These are phyloP conservation scores for Stenocarpella maydis DNA, from an alignment of 2,329 filamentous ascomycete species.

Conservation along the genomic window DNA sequence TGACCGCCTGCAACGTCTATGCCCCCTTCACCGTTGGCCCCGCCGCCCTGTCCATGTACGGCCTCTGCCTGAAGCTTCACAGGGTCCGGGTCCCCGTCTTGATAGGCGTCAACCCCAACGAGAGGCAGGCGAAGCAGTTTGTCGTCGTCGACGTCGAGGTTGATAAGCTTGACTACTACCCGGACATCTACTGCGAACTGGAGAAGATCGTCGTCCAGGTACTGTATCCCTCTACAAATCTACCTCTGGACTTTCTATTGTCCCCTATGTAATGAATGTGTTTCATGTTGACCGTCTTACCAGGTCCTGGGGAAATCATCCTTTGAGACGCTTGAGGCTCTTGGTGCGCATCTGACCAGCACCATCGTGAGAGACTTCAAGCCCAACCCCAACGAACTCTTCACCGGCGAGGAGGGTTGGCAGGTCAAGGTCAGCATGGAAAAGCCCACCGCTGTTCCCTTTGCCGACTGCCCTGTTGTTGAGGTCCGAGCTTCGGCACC, in stretches of 20 bases:
- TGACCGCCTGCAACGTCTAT: constrained; percentile 57
- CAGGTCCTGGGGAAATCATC: constrained; percentile 64
- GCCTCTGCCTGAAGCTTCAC: constrained; percentile 57
- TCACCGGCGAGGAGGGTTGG: constrained; percentile 51
- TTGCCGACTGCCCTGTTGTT: constrained; percentile 75
- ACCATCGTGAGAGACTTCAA: constrained; percentile 55
- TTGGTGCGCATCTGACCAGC: constrained; percentile 58
- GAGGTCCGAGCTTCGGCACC: constrained; percentile 57
- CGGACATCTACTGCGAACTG: constrained; percentile 62
- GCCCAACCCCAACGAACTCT: constrained; percentile 41
- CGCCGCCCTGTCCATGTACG: constrained; percentile 40
- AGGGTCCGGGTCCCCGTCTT: constrained; percentile 71
- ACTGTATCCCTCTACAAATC: constrained; percentile 27
- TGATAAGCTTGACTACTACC: constrained; percentile 55
- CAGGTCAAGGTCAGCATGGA: constrained; percentile 69
- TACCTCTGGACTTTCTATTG: constrained; percentile 8
- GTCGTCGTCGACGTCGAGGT: constrained; percentile 70
- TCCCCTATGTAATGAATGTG: neutral
- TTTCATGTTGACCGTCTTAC: constrained; percentile 28
- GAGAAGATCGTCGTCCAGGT: constrained; percentile 71
- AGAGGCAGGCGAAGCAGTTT: constrained; percentile 72
- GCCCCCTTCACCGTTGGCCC: constrained; percentile 39
- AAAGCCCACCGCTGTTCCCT: constrained; percentile 77
- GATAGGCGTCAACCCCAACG: constrained; percentile 77
- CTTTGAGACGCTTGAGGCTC: constrained; percentile 70